Percentiles rank a stretch among this genome's conserved stretches.
These are phyloP conservation scores for Saccharomyces mikatae DNA, from an alignment of 805 yeast genomes.

Conservation along the genomic window DNA sequence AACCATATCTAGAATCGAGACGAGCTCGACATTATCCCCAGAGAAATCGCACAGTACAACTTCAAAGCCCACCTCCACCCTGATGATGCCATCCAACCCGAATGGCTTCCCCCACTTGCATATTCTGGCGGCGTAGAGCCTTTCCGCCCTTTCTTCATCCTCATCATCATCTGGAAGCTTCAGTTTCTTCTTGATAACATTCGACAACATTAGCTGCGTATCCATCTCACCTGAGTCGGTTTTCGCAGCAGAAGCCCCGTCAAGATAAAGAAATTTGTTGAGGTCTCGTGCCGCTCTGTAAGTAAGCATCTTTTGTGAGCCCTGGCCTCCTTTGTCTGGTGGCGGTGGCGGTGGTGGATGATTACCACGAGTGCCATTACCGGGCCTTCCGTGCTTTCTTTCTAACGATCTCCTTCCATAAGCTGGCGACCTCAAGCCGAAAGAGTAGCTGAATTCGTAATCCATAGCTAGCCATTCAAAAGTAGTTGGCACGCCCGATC, in stretches of 20 bases:
- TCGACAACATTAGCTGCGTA: constrained; percentile 39
- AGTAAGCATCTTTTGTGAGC: constrained; percentile 26
- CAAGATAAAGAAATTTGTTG: constrained; percentile 43
- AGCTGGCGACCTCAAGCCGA: constrained; percentile 28
- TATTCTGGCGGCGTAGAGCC: constrained; percentile 40
- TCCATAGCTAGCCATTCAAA: constrained; percentile 63
- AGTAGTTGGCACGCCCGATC: constrained; percentile 36
- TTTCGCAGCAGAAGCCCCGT: constrained; percentile 66
- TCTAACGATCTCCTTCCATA: constrained; percentile 16
- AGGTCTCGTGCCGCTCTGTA: constrained; percentile 42
- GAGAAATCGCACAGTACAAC: constrained; percentile 51
- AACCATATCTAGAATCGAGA: constrained; percentile 38
- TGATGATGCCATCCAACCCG: constrained; percentile 50
- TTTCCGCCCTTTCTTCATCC: constrained; percentile 33
- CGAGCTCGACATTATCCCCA: constrained; percentile 37
- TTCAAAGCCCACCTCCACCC: constrained; percentile 57
- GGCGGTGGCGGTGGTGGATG: neutral
- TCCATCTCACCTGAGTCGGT: constrained; percentile 53
- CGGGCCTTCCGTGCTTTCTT: constrained; percentile 2
- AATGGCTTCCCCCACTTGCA: constrained; percentile 47
- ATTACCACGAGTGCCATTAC: constrained; percentile 1
- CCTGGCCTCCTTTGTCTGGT: neutral
- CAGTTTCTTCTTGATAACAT: constrained; percentile 15
- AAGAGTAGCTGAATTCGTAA: constrained; percentile 49
- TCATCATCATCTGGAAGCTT: constrained; percentile 11